A percentile compares a stretch with the other conserved stretches of the same genome.
phyloP scores from a whole-genome alignment of 768 basidiomycete genomes.

The Trametes cingulata region DNA sequence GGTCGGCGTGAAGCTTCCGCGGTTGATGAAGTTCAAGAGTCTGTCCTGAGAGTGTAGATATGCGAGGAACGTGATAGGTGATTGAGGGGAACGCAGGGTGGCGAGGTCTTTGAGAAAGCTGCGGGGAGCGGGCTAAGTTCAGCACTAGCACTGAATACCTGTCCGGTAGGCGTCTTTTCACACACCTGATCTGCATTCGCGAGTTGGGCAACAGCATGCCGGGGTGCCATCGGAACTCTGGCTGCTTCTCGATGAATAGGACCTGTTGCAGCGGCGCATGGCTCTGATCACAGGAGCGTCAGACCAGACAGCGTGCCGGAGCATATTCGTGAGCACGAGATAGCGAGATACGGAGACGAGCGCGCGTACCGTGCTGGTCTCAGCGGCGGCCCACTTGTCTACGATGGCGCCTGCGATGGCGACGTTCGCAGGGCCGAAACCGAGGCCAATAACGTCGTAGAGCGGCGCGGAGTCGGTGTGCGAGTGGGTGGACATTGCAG shows the following conservation, averaged over 20 bases:
- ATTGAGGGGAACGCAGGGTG: constrained; percentile 51
- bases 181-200: constrained; percentile 54
- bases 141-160: constrained; percentile 1
- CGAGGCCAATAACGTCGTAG: constrained; percentile 51
- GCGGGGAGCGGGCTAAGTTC: neutral
- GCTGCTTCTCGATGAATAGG: constrained; percentile 52
- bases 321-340: neutral
- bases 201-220: constrained; percentile 55
- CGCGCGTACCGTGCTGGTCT: constrained; percentile 15
- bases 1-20: constrained; percentile 50
- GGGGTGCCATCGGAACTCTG: constrained; percentile 54
- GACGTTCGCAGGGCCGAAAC: constrained; percentile 56
- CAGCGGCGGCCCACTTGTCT: constrained; percentile 39
- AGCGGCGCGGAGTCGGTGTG: constrained; percentile 3
- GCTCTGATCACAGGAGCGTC: constrained; percentile 8
- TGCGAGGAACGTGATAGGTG: constrained; percentile 52
- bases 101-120: constrained; percentile 58
- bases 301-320: neutral
- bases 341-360: constrained; percentile 1
- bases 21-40: constrained; percentile 54
- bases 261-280: constrained; percentile 31
- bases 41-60: constrained; percentile 53
- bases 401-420: constrained; percentile 51
- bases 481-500: constrained; percentile 6
- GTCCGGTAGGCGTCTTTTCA: neutral